Evolutionary conservation across 2,329 filamentous ascomycete genomes (phyloP).

Genomic region (Cryphonectria japonica): DNA sequence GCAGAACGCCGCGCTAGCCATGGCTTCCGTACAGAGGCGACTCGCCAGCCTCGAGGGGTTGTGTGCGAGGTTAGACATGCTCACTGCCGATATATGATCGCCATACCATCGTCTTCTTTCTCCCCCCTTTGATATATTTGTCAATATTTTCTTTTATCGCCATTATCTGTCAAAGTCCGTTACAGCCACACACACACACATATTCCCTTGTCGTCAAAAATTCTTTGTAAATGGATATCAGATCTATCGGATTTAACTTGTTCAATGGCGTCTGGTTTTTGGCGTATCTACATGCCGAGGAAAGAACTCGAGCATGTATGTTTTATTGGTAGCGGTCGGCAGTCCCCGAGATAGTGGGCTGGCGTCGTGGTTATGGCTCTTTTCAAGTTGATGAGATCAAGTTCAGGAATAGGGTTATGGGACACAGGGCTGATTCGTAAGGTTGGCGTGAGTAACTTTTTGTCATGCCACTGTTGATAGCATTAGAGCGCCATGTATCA

Average conservation of each 20-base stretch:
- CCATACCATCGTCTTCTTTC: neutral
- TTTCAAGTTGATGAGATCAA: conserved; percentile 7
- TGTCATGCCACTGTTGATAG: neutral
- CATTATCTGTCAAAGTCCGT: neutral
- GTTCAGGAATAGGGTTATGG: neutral
- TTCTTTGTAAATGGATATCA: conserved; percentile 23
- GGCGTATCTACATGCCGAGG: conserved; percentile 4
- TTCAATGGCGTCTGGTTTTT: conserved; percentile 16
- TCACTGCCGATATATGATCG: conserved; percentile 39
- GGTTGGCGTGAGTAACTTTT: neutral
- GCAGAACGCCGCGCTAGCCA: conserved; percentile 46
- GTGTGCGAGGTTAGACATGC: conserved; percentile 42
- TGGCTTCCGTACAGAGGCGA: conserved; percentile 56
- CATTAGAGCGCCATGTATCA: conserved; percentile 3
- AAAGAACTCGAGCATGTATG: conserved; percentile 10
- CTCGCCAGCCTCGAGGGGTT: conserved; percentile 45
- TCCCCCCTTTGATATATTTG: neutral
- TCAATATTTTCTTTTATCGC: neutral
- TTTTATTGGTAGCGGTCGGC: conserved; percentile 5
- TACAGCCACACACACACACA: conserved; percentile 14
- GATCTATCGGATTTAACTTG: conserved; percentile 15
- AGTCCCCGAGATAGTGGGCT: neutral
- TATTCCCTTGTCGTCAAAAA: conserved; percentile 13
- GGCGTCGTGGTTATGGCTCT: neutral
- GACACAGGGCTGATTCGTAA: neutral